Evolutionary conservation across 768 basidiomycete genomes (phyloP).

Genomic region (Pleurotus pulmonarius): DNA sequence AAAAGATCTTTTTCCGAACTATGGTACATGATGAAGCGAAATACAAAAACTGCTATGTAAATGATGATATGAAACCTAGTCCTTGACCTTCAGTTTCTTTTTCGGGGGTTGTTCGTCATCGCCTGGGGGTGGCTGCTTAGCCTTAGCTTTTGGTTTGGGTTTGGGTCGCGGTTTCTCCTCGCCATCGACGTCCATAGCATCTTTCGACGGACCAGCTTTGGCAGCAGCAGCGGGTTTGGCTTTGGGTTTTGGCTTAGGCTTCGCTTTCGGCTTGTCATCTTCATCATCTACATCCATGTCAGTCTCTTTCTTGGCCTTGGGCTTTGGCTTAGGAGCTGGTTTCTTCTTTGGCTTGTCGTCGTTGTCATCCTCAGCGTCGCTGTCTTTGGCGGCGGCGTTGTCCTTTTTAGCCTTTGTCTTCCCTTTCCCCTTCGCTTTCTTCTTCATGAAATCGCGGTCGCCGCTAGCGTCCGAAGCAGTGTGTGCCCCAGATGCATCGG

Average conservation of each 20-base stretch:
- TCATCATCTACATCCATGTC: conserved; percentile 31
- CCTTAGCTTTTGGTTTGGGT: conserved; percentile 39
- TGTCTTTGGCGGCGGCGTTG: conserved; percentile 41
- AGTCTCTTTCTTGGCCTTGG: conserved; percentile 44
- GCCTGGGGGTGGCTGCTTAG: conserved; percentile 31
- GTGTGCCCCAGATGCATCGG: conserved; percentile 63
- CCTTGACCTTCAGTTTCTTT: conserved; percentile 69
- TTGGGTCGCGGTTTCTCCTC: conserved; percentile 44
- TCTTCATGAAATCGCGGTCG: conserved; percentile 59
- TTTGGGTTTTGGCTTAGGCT: conserved; percentile 39
- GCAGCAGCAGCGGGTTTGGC: conserved; percentile 26
- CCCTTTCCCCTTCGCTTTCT: conserved; percentile 35
- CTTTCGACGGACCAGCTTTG: conserved; percentile 44
- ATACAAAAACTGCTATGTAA: too few species aligned
- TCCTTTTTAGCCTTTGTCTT: conserved; percentile 23
- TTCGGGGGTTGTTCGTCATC: conserved; percentile 57
- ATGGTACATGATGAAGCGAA: too few species aligned
- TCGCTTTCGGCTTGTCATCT: conserved; percentile 43
- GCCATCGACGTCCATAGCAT: conserved; percentile 36
- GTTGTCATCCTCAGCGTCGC: conserved; percentile 33
- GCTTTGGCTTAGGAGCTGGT: conserved; percentile 27
- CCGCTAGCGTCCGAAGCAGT: conserved; percentile 86
- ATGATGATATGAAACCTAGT: conserved; percentile 18
- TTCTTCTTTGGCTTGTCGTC: conserved; percentile 36
- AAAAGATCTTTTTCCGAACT: not conserved